Base-by-base conservation (phyloP, 2,329 filamentous ascomycete species). In the Claviceps lovelessii region DNA sequence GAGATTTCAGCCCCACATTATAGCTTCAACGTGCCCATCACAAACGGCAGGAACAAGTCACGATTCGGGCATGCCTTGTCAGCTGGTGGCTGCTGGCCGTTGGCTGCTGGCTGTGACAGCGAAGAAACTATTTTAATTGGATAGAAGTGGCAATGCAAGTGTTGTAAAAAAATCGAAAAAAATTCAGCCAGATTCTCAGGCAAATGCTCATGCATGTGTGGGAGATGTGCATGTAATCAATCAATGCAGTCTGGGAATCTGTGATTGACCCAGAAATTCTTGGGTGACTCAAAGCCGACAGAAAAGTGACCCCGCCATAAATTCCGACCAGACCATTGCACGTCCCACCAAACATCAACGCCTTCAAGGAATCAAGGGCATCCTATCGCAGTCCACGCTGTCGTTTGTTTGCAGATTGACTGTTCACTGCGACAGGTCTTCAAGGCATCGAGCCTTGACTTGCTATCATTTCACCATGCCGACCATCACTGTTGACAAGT, bases 401-500 rank as follows among this genome's bases (percentile, higher is more conserved):
- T 35, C 33, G 33, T 10, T 35, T 35, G 33, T 35, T 35, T 35
- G 33, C 33, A 35, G 33, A 35, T 35, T 35, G 33, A 35, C 7
- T 48, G 42, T 45, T 23, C 19, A 5, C 50, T 50, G 47, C 46
- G 39, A 41, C 39, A 53, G 39, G n/a, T n/a, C n/a, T n/a, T n/a
- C n/a, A n/a, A n/a, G n/a, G n/a, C n/a, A 37, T 60, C 58, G 61
- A 62, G 59, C 56, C 55, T 55, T 53, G 51, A 48, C 28, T 17
- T 31, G 28, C 15, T 31, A 41, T 19, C 54, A 31, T 64, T 62
- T 68, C 67, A 70, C 56, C 61, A 96, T 96, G 93, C 93, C 93
- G 73, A 98, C 93, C 69, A 96, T 98, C 64, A 80, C 85, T 63
- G 90, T 97, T 64, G 88, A 97, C 77, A 98, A 97, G 77, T 90